phyloP scores from a whole-genome alignment of 441 rosid genomes.

The Arabidopsis hybrid region DNA sequence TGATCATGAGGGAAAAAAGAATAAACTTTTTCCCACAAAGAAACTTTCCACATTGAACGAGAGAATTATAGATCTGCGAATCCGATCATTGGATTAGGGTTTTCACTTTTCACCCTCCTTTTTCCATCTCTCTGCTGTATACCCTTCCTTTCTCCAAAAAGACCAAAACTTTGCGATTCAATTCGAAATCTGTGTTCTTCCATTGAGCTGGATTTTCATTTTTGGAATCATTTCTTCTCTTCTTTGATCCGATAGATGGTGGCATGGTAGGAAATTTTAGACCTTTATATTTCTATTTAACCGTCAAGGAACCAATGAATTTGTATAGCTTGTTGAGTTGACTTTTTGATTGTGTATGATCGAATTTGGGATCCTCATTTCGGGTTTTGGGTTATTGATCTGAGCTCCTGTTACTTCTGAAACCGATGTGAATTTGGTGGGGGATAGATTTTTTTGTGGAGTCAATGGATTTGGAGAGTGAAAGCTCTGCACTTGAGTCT shows the following conservation, averaged over 20 bases:
- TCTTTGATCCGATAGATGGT: constrained; percentile 9
- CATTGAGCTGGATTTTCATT: constrained; percentile 26
- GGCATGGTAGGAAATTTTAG: constrained; percentile 10
- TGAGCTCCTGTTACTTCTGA: constrained; percentile 50
- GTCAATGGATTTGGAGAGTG: constrained; percentile 64
- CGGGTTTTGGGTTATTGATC: constrained; percentile 26
- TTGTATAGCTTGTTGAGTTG: constrained; percentile 37
- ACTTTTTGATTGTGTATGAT: constrained; percentile 27
- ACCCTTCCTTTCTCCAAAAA: background rate
- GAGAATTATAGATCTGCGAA: constrained; percentile 38
- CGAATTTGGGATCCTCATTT: background rate
- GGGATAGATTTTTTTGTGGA: background rate
- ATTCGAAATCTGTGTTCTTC: background rate
- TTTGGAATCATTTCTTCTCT: constrained; percentile 17
- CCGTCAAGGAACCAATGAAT: constrained; percentile 22
- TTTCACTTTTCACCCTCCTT: constrained; percentile 23
- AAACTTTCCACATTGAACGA: background rate
- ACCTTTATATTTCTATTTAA: background rate
- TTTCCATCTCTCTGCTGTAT: background rate
- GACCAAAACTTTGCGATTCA: background rate
- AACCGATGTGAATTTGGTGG: constrained; percentile 43
- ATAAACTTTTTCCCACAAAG: constrained; percentile 26
- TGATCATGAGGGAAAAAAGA: constrained; percentile 15
- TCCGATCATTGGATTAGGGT: constrained; percentile 38
- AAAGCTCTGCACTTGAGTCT: constrained; percentile 62